These are phyloP conservation scores for Lasiosphaeriaceae sp. DNA, from an alignment of 495 filamentous ascomycete genomes.

Conservation along the genomic window DNA sequence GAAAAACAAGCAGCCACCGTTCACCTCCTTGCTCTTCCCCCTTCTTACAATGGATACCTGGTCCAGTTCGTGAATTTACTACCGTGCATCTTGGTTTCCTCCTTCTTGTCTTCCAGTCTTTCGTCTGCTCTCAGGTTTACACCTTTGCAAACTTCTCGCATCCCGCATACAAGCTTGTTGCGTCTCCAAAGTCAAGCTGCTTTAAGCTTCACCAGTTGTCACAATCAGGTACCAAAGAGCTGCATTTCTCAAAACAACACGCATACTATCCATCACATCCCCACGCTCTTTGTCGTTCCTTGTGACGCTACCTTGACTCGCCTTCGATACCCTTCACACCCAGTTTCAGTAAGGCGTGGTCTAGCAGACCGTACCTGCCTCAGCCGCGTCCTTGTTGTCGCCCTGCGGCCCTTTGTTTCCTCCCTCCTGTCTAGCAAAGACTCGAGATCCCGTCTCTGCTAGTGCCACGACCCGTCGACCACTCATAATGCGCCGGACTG, in stretches of 20 bases:
- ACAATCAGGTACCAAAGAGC: too few relatives aligned
- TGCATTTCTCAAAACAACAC: too few relatives aligned
- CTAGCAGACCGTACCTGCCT: background rate
- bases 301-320: background rate
- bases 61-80: too few relatives aligned
- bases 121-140: background rate
- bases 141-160: too few relatives aligned
- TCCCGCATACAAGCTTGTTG: too few relatives aligned
- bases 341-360: background rate
- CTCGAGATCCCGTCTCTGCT: background rate
- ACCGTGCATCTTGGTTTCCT: background rate
- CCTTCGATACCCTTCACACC: background rate
- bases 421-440: background rate
- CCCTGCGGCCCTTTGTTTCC: background rate
- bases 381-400: background rate
- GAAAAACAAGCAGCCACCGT: background rate
- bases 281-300: background rate
- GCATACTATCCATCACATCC: too few relatives aligned
- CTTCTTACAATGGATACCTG: too few relatives aligned
- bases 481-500: conserved; percentile 10
- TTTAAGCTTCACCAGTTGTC: too few relatives aligned
- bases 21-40: too few relatives aligned
- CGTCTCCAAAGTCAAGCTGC: too few relatives aligned
- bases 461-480: background rate
- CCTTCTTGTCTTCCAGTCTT: background rate